Base-by-base conservation (phyloP, 441 rosid genomes). In the Biscutella auriculata region DNA sequence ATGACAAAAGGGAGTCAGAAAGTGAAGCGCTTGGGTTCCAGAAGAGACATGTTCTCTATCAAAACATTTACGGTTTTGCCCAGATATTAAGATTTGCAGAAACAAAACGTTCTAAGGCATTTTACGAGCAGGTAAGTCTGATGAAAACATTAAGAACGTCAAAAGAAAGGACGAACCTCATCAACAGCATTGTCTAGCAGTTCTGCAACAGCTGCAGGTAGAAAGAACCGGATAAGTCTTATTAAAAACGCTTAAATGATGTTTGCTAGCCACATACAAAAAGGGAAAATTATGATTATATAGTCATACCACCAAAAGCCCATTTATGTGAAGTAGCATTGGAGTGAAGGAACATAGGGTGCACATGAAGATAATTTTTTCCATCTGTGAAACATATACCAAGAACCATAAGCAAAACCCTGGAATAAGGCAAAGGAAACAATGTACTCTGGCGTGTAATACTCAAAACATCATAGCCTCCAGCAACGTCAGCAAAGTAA, bases 251-350 rank as follows among this genome's bases (percentile, higher is more conserved):
- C 37, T 15, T 29, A 33, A 47, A 27, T 17, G 21, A 39, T 32
- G 61, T 52, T 60, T 53, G 40, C 45, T 13, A 41, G 26, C 36
- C 62, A 55, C 27, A 61, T 15, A 55, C 8, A 43, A 33, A 25
- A 16, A 2, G 4, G 39, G 34, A 48, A 37, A 26, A 47, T 34
- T 8, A 30, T 8, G 56, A 21, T 32, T 15, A 45, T 42, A 42
- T 33, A 33, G 36, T 64, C 89, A 66, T 86, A 92, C 98, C 98
- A 27, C 97, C 98, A 75, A 86, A 92, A 13, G 88, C 95, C 98
- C 98, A 92, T 75, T 84, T 92, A 73, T 88, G 98, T 27, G 98
- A 92, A 48, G 98, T 92, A 58, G 98, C 98, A 80, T 92, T 92
- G 51, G 97, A 92, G 77, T 92, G 98, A 66, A 92, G 95, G 76